A percentile compares a stretch with the other conserved stretches of the same genome.
Conservation (phyloP, 257 asterid species). For the Scutellaria galericulata region DNA sequence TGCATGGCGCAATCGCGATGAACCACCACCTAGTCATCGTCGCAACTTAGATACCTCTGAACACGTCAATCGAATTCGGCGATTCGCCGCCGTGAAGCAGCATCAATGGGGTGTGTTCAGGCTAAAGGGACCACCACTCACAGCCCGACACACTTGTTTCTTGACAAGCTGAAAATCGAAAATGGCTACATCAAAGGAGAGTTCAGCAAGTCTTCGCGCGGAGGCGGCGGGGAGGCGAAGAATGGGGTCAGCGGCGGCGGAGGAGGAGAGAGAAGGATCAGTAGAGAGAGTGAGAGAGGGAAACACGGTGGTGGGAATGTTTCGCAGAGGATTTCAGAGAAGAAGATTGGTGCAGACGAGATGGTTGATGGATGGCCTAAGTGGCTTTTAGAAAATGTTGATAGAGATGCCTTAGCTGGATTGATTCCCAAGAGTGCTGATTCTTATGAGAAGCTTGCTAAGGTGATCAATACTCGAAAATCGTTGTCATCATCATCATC, state of each 20-base stretch:
- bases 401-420: constrained; percentile 51
- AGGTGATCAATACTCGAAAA: constrained; percentile 42
- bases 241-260: background rate
- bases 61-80: constrained; percentile 30
- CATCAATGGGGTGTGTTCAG: constrained; percentile 67
- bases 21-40: constrained; percentile 19
- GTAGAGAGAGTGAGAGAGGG: constrained; percentile 38
- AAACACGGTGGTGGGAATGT: constrained; percentile 36
- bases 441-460: constrained; percentile 70
- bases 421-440: constrained; percentile 71
- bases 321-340: constrained; percentile 33
- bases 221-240: background rate
- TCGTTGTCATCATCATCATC: background rate
- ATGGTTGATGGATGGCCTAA: constrained; percentile 72
- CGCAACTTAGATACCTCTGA: constrained; percentile 27
- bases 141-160: constrained; percentile 24
- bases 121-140: constrained; percentile 30
- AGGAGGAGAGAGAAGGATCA: constrained; percentile 35
- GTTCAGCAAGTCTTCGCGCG: background rate
- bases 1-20: background rate
- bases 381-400: constrained; percentile 70
- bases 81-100: constrained; percentile 36
- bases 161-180: constrained; percentile 49
- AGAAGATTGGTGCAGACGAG: constrained; percentile 54
- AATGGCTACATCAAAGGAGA: constrained; percentile 42